Percentiles rank a stretch among this genome's conserved stretches.
Conservation (phyloP, 2,329 filamentous ascomycete genomes). For the Ceratocystis colombiana region DNA sequence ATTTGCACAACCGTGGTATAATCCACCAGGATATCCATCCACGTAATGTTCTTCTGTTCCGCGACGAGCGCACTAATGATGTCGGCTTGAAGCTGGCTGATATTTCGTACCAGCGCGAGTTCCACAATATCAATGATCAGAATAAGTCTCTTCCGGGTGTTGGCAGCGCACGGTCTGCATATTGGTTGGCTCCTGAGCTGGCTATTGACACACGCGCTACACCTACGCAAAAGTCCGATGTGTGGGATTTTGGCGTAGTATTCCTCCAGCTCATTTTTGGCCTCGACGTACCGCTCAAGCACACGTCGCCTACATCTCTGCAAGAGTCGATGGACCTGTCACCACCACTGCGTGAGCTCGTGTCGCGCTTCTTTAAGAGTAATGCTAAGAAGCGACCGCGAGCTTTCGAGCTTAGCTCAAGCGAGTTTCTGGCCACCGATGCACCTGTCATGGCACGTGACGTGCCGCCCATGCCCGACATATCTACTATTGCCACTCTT, state of each 20-base stretch:
- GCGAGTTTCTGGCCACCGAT: conserved; percentile 56
- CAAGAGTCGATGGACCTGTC: conserved; percentile 64
- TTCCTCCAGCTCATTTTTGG: conserved; percentile 94
- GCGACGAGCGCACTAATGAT: conserved; percentile 52
- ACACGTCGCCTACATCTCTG: conserved; percentile 66
- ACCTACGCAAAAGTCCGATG: conserved; percentile 69
- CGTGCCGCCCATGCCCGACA: conserved; percentile 30
- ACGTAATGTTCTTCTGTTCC: conserved; percentile 67
- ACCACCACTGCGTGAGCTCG: conserved; percentile 64
- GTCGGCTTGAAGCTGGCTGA: conserved; percentile 66
- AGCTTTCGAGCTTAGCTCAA: conserved; percentile 61
- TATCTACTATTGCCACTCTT: conserved; percentile 22
- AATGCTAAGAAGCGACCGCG: conserved; percentile 77
- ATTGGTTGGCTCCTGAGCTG: conserved; percentile 76
- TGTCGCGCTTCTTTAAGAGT: conserved; percentile 72
- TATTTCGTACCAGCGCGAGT: conserved; percentile 56
- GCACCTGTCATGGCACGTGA: conserved; percentile 48
- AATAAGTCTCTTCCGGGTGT: conserved; percentile 45
- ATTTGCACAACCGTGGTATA: conserved; percentile 73
- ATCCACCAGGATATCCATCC: conserved; percentile 75
- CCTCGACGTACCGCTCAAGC: conserved; percentile 61
- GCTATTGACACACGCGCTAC: conserved; percentile 50
- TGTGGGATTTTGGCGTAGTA: conserved; percentile 90
- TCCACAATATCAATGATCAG: conserved; percentile 50
- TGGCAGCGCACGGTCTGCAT: conserved; percentile 59